phyloP scores from a whole-genome alignment of 352 stramenopile species.

The Globisporangium uncinulatum region DNA sequence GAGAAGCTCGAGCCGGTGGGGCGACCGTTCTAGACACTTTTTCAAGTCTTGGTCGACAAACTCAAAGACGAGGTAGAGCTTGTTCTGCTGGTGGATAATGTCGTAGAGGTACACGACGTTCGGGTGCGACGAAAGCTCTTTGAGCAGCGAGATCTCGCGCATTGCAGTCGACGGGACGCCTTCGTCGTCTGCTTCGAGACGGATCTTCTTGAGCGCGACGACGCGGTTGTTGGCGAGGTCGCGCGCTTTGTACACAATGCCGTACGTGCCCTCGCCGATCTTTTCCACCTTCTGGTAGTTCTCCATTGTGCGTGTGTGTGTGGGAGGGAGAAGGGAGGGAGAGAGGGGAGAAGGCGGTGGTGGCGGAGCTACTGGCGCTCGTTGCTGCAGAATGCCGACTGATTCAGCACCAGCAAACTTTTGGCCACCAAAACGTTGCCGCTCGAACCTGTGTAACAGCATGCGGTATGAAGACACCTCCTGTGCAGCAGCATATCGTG shows the following conservation, averaged over 20 bases:
- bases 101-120: slow-evolving; percentile 91
- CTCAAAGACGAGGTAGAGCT: slow-evolving; percentile 86
- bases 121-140: slow-evolving; percentile 94
- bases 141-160: slow-evolving; percentile 98
- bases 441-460: not conserved
- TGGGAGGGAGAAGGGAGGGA: no score
- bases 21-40: slow-evolving; percentile 89
- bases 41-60: slow-evolving; percentile 87
- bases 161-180: slow-evolving; percentile 98
- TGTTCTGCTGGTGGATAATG: slow-evolving; percentile 81
- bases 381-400: not conserved
- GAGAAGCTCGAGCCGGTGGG: slow-evolving; percentile 80
- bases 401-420: no score
- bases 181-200: slow-evolving; percentile 97
- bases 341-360: no score
- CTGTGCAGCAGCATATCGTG: no score
- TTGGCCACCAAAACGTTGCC: not conserved
- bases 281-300: slow-evolving; percentile 86
- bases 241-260: slow-evolving; percentile 81
- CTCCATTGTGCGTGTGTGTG: slow-evolving; percentile 37
- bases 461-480: not conserved
- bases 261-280: slow-evolving; percentile 81
- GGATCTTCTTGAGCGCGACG: slow-evolving; percentile 91
- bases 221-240: slow-evolving; percentile 88
- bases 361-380: not conserved